Base-by-base conservation (phyloP, 148 eudicot species). In the Polygonum aviculare region DNA sequence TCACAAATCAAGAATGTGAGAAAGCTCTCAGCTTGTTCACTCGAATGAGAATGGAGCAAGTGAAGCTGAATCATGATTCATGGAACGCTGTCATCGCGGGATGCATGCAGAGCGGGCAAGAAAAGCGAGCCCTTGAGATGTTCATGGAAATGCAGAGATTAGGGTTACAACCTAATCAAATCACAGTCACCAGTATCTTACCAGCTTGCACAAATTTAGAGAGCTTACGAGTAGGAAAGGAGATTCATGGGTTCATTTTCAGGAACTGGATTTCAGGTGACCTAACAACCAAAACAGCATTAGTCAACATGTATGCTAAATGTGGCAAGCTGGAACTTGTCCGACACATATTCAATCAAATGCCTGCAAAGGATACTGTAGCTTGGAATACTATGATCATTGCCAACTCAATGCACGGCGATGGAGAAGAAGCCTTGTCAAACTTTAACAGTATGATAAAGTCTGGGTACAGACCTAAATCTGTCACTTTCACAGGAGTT, bases 21-120 rank as follows among this genome's bases (percentile, higher is more conserved):
- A 84, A 82, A 75, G 94, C 87, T 73, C 79, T 88, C 51, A 51
- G 74, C 59, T 40, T 84, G 36, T 90, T 90, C 75, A 48, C 59
- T 54, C 69, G 74, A 72, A 87, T 92, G 91, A 79, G 83, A 77
- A 74, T 12, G n/a, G 85, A 78, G 44, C 82, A 87, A 48, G 72
- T 82, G 31, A 78, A 79, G 52, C 44, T 88, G 74, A 84, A 85
- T 54, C 82, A 76, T 77, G 93, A 84, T 75, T 83, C 97, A 9
- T 92, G 97, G 97, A 92, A 90, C 76, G 85, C 95, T 78, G 89
- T 88, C 55, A 88, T 92, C 49, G 83, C 83, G 73, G 97, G 97
- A 35, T 90, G 91, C 79, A 77, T 78, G 76, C 95, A 85, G 74
- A 84, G 79, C 86, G 91, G 91, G 54, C 69, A 74, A 38, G 78